Evolutionary conservation across 768 basidiomycete species (phyloP).

Genomic region (Tulasnella sp.): DNA sequence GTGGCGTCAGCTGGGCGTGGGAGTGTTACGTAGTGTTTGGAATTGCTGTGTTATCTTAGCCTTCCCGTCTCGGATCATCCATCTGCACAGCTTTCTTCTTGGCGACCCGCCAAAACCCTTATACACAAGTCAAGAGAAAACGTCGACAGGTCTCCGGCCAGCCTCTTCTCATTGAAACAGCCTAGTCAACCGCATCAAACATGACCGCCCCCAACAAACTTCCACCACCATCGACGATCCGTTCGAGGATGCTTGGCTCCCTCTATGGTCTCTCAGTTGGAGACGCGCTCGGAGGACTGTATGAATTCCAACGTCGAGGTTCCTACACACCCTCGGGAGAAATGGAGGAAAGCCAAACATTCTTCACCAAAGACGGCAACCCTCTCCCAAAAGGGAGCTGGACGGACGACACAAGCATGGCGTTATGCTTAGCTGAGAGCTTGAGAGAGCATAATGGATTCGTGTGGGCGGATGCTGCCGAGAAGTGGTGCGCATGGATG

Average conservation of each 20-base stretch:
- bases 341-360: constrained; percentile 24
- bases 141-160: too few relatives aligned
- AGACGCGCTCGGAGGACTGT: constrained; percentile 28
- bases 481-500: constrained; percentile 10
- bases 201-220: not conserved
- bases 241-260: constrained; percentile 27
- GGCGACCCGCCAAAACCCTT: too few relatives aligned
- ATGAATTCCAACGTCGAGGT: constrained; percentile 25
- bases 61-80: too few relatives aligned
- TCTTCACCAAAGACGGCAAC: constrained; percentile 5
- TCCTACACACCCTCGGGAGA: constrained; percentile 12
- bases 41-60: too few relatives aligned
- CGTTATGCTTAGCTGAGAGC: constrained; percentile 9
- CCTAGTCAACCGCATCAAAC: not conserved
- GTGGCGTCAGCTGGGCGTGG: too few relatives aligned
- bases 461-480: constrained; percentile 18
- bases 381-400: constrained; percentile 27
- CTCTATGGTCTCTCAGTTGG: constrained; percentile 25
- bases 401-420: constrained; percentile 29
- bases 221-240: not conserved
- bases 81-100: too few relatives aligned
- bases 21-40: too few relatives aligned
- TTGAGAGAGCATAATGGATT: constrained; percentile 8
- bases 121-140: too few relatives aligned
- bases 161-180: too few relatives aligned